Evolutionary conservation across 2,329 filamentous ascomycete genomes (phyloP).

Genomic region (Colletotrichum sansevieriae): DNA sequence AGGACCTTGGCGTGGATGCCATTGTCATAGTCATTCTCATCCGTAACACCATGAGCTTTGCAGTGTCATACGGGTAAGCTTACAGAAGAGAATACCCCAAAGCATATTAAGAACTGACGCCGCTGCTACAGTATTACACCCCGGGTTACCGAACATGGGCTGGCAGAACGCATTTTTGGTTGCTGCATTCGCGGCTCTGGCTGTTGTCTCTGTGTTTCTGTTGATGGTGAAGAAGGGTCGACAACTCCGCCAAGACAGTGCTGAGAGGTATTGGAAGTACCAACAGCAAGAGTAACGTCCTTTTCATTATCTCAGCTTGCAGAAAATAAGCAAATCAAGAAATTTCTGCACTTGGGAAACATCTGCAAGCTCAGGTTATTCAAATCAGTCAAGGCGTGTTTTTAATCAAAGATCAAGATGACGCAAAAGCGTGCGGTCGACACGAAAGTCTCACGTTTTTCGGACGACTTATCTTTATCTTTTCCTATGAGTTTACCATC

Average conservation of each 20-base stretch:
- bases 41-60: constrained; percentile 54
- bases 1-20: constrained; percentile 55
- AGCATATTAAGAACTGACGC: constrained; percentile 43
- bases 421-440: too few relatives aligned
- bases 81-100: constrained; percentile 36
- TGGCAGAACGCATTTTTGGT: constrained; percentile 25
- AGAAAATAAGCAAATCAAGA: too few relatives aligned
- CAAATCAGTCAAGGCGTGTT: too few relatives aligned
- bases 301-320: too few relatives aligned
- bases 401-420: too few relatives aligned
- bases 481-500: too few relatives aligned
- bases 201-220: constrained; percentile 9
- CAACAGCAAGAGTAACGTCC: constrained; percentile 7
- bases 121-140: constrained; percentile 21
- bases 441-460: too few relatives aligned
- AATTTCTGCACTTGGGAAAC: too few relatives aligned
- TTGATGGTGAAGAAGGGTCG: constrained; percentile 25
- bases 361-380: too few relatives aligned
- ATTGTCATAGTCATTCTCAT: constrained; percentile 57
- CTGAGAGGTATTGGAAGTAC: constrained; percentile 21
- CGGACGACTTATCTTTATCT: too few relatives aligned
- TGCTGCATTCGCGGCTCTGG: constrained; percentile 22
- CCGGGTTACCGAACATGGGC: constrained; percentile 21
- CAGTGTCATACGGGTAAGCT: constrained; percentile 51
- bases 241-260: constrained; percentile 13